Evolutionary conservation across 257 asterid genomes (phyloP), one percentile per base, ranked within the genome.

Genomic region (Datura wrightii): DNA sequence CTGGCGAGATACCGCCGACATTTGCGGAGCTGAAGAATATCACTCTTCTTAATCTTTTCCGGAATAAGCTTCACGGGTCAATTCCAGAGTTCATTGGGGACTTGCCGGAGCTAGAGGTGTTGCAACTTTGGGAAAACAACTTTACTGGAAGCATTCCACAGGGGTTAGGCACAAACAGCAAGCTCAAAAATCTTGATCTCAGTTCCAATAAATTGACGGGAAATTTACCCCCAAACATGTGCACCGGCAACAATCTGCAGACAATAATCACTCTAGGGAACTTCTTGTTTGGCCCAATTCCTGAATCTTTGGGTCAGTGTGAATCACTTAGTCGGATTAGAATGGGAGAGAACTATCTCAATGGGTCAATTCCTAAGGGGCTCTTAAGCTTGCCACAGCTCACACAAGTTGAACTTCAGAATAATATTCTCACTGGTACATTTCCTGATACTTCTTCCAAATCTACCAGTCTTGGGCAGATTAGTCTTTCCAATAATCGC

Each of bases 101-200:
- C 80, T 88, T 94, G 85, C 98, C 98, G 52, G 88, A 88, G 85
- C 90, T 96, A 46, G 93, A 96, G 85, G 98, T 96, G 50, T 80
- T 96, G 90, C 99, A 96, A 83, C 63, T 96, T 36, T 96, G 99
- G 99, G 99, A 96, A 83, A 96, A 96, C 86, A 96, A 94, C 56
- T 96, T 96, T 90, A 94, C 99, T 24, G 99, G 98, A 18, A 89
- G 93, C 46, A 93, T 96, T 71, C 99, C 99, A 0, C 92, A 70
- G 52, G 91, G 88, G 86, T 87, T 96, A 63, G 99, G 99, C 15
- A 83, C 86, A 5, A 94, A 92, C 16, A 96, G 98, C 44, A 93
- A 89, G 63, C 92, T 96, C 44, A 94, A 89, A 44, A 90, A 82
- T 72, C 88, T 96, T 1, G 99, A 96, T 83, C 90, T 96, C 2